phyloP scores from a whole-genome alignment of 2,329 filamentous ascomycete species.

The Cytospora paraplurivora region DNA sequence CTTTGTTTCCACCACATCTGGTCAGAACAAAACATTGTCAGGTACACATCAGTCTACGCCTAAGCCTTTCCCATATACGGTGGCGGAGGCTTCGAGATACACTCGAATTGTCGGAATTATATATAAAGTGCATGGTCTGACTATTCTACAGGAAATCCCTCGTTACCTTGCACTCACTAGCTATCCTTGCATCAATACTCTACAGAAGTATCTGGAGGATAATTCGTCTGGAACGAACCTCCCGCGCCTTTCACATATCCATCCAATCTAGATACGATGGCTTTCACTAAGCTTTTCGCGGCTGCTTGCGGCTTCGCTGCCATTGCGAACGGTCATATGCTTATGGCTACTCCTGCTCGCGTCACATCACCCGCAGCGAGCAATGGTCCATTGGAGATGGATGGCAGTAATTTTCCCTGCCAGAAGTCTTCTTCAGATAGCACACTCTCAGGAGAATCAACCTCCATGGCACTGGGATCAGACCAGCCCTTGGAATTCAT shows the following conservation, averaged over 20 bases:
- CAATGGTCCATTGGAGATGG: constrained; percentile 65
- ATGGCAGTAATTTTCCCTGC: constrained; percentile 79
- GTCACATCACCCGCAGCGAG: constrained; percentile 47
- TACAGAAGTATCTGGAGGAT: constrained; percentile 32
- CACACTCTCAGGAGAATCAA: constrained; percentile 50
- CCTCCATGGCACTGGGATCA: constrained; percentile 66
- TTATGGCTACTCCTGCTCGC: constrained; percentile 68
- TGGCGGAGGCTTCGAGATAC: not conserved
- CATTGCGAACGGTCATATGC: constrained; percentile 72
- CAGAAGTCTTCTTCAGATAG: constrained; percentile 56
- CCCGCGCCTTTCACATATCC: constrained; percentile 31
- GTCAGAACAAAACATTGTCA: constrained; percentile 18
- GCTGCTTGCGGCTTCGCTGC: constrained; percentile 58
- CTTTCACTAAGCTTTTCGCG: constrained; percentile 50
- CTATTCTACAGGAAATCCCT: constrained; percentile 22
- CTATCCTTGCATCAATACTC: constrained; percentile 31
- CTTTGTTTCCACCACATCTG: constrained; percentile 19
- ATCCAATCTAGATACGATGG: constrained; percentile 49
- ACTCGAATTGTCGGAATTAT: constrained; percentile 1
- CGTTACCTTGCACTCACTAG: constrained; percentile 27
- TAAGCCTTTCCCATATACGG: not conserved
- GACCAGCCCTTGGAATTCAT: constrained; percentile 63
- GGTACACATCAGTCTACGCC: constrained; percentile 6
- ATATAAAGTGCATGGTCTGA: constrained; percentile 16
- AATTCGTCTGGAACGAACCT: constrained; percentile 46